A percentile compares a stretch with the other conserved stretches of the same genome.
phyloP scores from a whole-genome alignment of 2,329 filamentous ascomycete species.

The Fusarium sarcochroum region DNA sequence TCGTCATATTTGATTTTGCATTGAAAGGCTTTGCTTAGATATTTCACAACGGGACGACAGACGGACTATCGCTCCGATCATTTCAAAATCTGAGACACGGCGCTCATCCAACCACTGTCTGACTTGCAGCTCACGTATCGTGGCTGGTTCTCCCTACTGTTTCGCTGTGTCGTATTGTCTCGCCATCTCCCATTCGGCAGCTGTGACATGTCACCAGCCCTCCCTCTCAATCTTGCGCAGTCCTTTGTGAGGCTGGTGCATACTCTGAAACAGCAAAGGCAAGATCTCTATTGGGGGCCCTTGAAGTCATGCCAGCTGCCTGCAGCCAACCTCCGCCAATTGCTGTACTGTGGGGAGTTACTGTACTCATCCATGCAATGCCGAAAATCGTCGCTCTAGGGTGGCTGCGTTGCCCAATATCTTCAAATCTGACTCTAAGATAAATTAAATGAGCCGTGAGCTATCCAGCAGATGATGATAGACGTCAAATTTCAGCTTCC shows the following conservation, averaged over 20 bases:
- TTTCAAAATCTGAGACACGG: conserved; percentile 17
- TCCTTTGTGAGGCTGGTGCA: conserved; percentile 11
- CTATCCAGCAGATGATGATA: conserved; percentile 4
- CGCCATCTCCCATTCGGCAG: conserved; percentile 12
- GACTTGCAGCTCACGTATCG: conserved; percentile 22
- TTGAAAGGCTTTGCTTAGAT: conserved; percentile 6
- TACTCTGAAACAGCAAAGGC: conserved; percentile 23
- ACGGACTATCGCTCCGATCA: conserved; percentile 9
- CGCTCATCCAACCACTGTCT: conserved; percentile 11
- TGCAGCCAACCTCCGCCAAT: conserved; percentile 10
- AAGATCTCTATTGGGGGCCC: no score
- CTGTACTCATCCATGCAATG: no score
- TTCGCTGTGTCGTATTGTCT: conserved; percentile 13
- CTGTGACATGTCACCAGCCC: conserved; percentile 2
- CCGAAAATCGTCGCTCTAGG: neutral
- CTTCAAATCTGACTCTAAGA: no score
- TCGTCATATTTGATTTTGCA: conserved; percentile 3
- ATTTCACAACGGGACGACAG: neutral
- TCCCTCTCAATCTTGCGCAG: conserved; percentile 10
- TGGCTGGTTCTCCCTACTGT: conserved; percentile 28
- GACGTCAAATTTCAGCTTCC: conserved; percentile 1
- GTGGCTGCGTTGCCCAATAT: neutral
- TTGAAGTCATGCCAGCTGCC: neutral
- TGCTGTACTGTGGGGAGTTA: neutral
- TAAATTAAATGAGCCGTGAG: neutral